Conservation (phyloP, 805 yeast genomes). For the Maudiozyma saulgeensis region DNA sequence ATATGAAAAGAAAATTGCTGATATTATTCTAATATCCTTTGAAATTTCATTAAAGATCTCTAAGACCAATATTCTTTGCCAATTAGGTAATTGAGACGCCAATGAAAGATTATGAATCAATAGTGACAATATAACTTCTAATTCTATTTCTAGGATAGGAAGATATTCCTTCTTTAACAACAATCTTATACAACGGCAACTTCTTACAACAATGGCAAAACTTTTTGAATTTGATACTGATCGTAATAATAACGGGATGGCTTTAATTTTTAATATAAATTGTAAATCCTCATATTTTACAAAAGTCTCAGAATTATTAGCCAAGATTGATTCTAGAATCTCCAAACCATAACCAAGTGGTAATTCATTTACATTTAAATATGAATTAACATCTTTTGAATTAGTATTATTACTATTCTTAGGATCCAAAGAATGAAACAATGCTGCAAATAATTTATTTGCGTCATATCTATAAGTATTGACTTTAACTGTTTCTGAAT, state of each 20-base stretch:
- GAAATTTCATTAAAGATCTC: slow-evolving; percentile 62
- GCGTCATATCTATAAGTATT: slow-evolving; percentile 58
- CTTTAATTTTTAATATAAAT: slow-evolving; percentile 51
- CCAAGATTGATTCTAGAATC: slow-evolving; percentile 66
- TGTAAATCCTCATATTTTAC: slow-evolving; percentile 53
- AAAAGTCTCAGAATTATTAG: slow-evolving; percentile 52
- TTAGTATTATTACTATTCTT: background rate
- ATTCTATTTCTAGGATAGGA: slow-evolving; percentile 55
- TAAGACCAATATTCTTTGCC: slow-evolving; percentile 68
- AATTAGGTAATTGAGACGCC: slow-evolving; percentile 44
- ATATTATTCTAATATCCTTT: slow-evolving; percentile 44
- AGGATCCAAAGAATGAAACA: slow-evolving; percentile 43
- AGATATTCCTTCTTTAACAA: slow-evolving; percentile 52
- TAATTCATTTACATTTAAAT: slow-evolving; percentile 42
- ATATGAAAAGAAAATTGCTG: slow-evolving; percentile 47
- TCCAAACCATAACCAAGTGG: slow-evolving; percentile 70
- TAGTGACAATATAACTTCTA: slow-evolving; percentile 70
- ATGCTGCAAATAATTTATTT: slow-evolving; percentile 56
- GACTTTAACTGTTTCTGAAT: slow-evolving; percentile 35
- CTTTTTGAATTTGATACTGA: slow-evolving; percentile 43
- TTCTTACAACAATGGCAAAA: slow-evolving; percentile 66
- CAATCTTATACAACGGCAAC: slow-evolving; percentile 59
- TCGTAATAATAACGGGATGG: slow-evolving; percentile 69
- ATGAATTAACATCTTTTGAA: slow-evolving; percentile 14
- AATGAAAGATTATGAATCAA: slow-evolving; percentile 61